Conservation (phyloP, 2,329 filamentous ascomycete genomes). For the Penicillium sp. region DNA sequence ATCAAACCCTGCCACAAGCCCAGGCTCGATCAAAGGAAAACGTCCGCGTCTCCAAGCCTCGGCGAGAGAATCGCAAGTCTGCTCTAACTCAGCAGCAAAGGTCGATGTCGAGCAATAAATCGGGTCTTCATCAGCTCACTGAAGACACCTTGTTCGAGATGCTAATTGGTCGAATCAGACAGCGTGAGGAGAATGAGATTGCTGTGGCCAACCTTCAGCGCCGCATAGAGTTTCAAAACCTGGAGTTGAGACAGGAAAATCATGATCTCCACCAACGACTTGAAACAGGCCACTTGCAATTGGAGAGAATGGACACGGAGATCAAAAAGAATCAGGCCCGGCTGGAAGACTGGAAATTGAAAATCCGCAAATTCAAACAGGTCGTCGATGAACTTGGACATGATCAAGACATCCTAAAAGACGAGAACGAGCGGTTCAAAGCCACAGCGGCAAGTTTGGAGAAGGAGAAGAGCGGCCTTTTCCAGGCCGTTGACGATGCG, state of each 20-base stretch:
- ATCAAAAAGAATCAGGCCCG: conserved; percentile 24
- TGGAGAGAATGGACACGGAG: conserved; percentile 27
- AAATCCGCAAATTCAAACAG: conserved; percentile 34
- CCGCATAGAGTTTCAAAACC: conserved; percentile 32
- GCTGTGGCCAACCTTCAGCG: conserved; percentile 23
- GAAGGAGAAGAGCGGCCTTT: conserved; percentile 30
- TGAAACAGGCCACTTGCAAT: conserved; percentile 15
- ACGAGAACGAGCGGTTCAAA: conserved; percentile 34
- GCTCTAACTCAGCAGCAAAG: conserved; percentile 7
- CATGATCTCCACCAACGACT: conserved; percentile 29
- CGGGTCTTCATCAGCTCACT: conserved; percentile 19
- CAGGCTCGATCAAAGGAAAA: conserved; percentile 5
- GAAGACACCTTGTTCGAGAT: conserved; percentile 42
- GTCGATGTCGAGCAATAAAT: background rate
- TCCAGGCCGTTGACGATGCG: conserved; percentile 26
- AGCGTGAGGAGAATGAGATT: conserved; percentile 38
- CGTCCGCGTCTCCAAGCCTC: conserved; percentile 21
- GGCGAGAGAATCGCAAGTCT: background rate
- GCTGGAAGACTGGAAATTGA: conserved; percentile 39
- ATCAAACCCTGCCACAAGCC: background rate
- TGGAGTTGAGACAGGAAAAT: conserved; percentile 32
- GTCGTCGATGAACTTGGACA: conserved; percentile 38
- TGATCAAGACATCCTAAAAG: conserved; percentile 35
- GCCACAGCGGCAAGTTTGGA: conserved; percentile 25
- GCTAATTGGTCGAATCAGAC: conserved; percentile 36